Base-by-base conservation (phyloP, 2,329 filamentous ascomycete genomes). In the Cytospora mali region DNA sequence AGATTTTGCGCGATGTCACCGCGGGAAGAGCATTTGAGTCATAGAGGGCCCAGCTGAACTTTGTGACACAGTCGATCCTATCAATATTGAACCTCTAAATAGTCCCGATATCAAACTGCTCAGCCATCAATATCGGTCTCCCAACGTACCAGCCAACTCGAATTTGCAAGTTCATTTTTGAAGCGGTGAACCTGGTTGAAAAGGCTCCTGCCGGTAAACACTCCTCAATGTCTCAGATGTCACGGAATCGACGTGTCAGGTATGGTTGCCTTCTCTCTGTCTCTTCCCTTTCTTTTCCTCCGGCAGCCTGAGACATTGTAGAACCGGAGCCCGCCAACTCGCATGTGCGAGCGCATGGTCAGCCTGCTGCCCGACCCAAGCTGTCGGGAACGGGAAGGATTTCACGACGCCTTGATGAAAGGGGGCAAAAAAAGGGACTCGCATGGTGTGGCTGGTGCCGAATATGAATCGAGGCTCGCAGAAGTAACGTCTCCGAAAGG, bases 221-320 rank as follows among this genome's bases (percentile, higher is more conserved):
- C 14, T 23, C 46, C 50, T 33, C 53, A 16, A 18, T 60, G 58
- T 60, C 50, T 60, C 58, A 23, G 50, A 60, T 23, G n/a, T 39
- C 50, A 54, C 18, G 58, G 29, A 35, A 16, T 35, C 58, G 58
- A 60, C 50, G 46, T 27, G 35, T 54, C 35, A 59, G 49, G n/a
- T 35, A 33, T 29, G 13, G 48, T 27, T 23, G 39, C 18, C 18
- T 31, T 29, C 16, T 27, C 6, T 5, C 25, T 29, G 14, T 27
- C 13, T n/a, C 13, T 18, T 9, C 48, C 10, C 13, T 5, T 21
- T 16, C 3, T 18, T 5, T n/a, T 28, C n/a, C 42, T 46, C 50
- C 27, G 58, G 35, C 39, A 18, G 46, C 27, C 58, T 64, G 62
- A 64, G 62, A 64, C 62, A 60, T 50, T 25, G 56, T 63, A 59